Conservation (phyloP, 768 basidiomycete species). For the Kwoniella bestiolae region DNA sequence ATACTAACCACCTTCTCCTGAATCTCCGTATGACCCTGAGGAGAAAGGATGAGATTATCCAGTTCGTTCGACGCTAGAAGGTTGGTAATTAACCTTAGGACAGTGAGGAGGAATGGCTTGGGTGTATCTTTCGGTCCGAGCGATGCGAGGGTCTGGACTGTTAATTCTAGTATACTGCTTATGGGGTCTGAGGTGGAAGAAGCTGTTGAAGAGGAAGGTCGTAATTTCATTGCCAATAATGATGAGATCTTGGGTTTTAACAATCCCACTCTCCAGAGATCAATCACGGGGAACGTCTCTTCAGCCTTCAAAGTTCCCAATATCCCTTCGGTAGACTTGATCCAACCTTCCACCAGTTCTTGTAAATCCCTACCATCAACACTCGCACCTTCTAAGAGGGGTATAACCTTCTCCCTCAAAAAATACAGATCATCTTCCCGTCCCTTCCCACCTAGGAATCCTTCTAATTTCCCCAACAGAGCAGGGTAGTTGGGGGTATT, state of each 20-base stretch:
- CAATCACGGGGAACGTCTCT: slow-evolving; percentile 48
- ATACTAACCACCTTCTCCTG: slow-evolving; percentile 62
- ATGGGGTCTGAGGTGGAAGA: slow-evolving; percentile 26
- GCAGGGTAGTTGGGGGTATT: slow-evolving; percentile 39
- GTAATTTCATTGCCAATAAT: slow-evolving; percentile 25
- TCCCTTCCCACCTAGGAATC: slow-evolving; percentile 24
- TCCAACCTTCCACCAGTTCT: slow-evolving; percentile 27
- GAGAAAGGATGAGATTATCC: slow-evolving; percentile 37
- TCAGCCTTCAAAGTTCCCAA: slow-evolving; percentile 36
- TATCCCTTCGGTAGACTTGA: slow-evolving; percentile 5
- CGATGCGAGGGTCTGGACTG: slow-evolving; percentile 20
- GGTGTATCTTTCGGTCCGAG: slow-evolving; percentile 21
- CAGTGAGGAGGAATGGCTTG: slow-evolving; percentile 56
- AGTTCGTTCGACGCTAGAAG: slow-evolving; percentile 43
- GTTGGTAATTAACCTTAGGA: slow-evolving; percentile 55
- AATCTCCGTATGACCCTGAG: slow-evolving; percentile 1
- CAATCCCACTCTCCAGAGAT: slow-evolving; percentile 45
- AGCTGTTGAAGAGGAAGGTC: slow-evolving; percentile 9
- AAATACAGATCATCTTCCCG: slow-evolving; percentile 13
- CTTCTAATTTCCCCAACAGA: slow-evolving; percentile 40
- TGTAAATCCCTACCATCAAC: slow-evolving; percentile 16
- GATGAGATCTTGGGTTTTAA: slow-evolving; percentile 28
- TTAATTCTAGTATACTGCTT: slow-evolving; percentile 32
- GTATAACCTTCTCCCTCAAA: slow-evolving; percentile 30
- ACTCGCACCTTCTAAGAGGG: slow-evolving; percentile 31